Evolutionary conservation across 352 stramenopile species (phyloP).

Genomic region (Pythium aristosporum): DNA sequence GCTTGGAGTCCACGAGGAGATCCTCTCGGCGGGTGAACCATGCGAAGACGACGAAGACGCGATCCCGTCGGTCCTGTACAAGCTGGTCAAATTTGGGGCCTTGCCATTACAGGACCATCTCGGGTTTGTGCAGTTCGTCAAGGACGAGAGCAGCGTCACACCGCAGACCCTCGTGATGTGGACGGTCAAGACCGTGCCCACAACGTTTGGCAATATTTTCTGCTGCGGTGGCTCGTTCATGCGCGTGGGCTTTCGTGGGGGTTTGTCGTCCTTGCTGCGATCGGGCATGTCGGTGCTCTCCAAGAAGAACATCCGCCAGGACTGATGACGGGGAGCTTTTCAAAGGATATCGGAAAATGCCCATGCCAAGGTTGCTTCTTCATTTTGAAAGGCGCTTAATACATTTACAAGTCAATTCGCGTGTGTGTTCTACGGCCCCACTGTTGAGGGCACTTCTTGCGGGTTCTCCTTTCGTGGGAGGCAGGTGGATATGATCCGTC

Average conservation of each 20-base stretch:
- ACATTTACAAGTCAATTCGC: conserved; percentile 8
- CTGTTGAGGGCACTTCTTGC: background rate
- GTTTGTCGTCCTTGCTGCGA: conserved; percentile 32
- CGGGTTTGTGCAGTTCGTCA: conserved; percentile 60
- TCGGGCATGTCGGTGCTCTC: conserved; percentile 3
- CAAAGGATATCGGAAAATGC: background rate
- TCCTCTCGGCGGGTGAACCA: conserved; percentile 54
- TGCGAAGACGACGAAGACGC: conserved; percentile 27
- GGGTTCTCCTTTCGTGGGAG: background rate
- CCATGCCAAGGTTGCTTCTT: background rate
- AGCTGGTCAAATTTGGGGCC: conserved; percentile 41
- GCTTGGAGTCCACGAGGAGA: conserved; percentile 64
- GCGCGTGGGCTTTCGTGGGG: conserved; percentile 32
- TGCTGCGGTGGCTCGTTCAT: conserved; percentile 54
- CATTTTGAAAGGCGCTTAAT: conserved; percentile 18
- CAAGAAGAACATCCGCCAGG: conserved; percentile 18
- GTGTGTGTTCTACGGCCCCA: background rate
- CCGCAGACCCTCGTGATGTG: conserved; percentile 49
- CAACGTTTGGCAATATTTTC: conserved; percentile 44
- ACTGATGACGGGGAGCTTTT: conserved; percentile 9
- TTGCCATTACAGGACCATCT: conserved; percentile 48
- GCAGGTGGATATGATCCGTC: background rate
- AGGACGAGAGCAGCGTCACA: conserved; percentile 28
- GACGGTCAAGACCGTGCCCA: conserved; percentile 59
- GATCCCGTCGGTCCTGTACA: conserved; percentile 57